Conservation (phyloP, 2,329 filamentous ascomycete genomes). For the Colletotrichum somersetense region DNA sequence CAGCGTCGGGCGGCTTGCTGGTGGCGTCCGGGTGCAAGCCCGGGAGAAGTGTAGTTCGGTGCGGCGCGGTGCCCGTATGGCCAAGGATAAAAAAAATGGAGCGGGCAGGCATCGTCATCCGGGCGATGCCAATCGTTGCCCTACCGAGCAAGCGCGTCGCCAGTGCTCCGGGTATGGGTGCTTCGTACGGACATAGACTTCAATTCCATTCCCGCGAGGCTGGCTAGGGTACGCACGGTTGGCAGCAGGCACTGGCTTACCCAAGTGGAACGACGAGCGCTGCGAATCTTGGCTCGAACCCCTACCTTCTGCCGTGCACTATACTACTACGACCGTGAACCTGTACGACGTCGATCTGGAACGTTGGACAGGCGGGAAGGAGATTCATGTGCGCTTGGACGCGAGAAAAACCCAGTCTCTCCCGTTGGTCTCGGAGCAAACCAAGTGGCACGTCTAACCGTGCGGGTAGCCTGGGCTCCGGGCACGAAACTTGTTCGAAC, state of each 20-base stretch:
- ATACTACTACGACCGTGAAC: too few relatives aligned
- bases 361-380: not conserved
- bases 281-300: not conserved
- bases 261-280: not conserved
- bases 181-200: not conserved
- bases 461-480: slow-evolving; percentile 11
- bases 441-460: slow-evolving; percentile 18
- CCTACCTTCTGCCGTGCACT: not conserved
- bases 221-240: slow-evolving; percentile 9
- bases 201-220: not conserved
- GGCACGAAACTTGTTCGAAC: slow-evolving; percentile 28
- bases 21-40: too few relatives aligned
- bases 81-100: slow-evolving; percentile 10
- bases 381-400: slow-evolving; percentile 15
- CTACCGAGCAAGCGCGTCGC: slow-evolving; percentile 25
- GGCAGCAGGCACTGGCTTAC: not conserved
- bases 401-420: not conserved
- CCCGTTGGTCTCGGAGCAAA: not conserved
- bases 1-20: not conserved
- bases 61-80: slow-evolving; percentile 12
- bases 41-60: not conserved
- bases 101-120: slow-evolving; percentile 2
- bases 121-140: slow-evolving; percentile 13
- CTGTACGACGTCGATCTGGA: not conserved
- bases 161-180: not conserved